Evolutionary conservation across 805 yeast genomes (phyloP).

Genomic region (Starmerella powellii): DNA sequence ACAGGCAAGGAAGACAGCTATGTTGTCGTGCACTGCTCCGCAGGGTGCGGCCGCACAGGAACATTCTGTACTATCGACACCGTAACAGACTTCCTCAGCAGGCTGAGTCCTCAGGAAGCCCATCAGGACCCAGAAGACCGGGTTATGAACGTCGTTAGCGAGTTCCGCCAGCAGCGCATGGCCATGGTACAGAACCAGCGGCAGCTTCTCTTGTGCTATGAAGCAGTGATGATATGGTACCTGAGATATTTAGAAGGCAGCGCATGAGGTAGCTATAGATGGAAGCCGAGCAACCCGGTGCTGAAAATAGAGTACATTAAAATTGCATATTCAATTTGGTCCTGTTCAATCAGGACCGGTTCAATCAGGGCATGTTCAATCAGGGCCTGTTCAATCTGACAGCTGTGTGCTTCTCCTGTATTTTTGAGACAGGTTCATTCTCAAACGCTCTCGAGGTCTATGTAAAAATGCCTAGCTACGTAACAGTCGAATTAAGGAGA

Average conservation of each 20-base stretch:
- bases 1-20: neutral
- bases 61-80: constrained; percentile 46
- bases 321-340: neutral
- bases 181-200: constrained; percentile 77
- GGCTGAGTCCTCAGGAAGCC: constrained; percentile 4
- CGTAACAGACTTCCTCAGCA: constrained; percentile 34
- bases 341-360: too few relatives aligned
- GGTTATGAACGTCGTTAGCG: constrained; percentile 50
- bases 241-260: constrained; percentile 2
- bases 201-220: constrained; percentile 66
- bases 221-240: constrained; percentile 33
- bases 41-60: constrained; percentile 97
- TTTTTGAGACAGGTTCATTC: too few relatives aligned
- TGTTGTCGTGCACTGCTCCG: constrained; percentile 78
- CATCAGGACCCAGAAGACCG: constrained; percentile 35
- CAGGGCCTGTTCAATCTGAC: too few relatives aligned
- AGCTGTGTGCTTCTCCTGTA: too few relatives aligned
- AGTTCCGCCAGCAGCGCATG: constrained; percentile 59
- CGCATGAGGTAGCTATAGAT: neutral
- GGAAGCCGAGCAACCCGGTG: neutral
- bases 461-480: too few relatives aligned
- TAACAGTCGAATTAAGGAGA: neutral
- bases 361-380: too few relatives aligned
- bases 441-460: too few relatives aligned
- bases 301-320: neutral